Base-by-base conservation (phyloP, 1,284 basidiomycete species). In the Papiliotrema terrestris region DNA sequence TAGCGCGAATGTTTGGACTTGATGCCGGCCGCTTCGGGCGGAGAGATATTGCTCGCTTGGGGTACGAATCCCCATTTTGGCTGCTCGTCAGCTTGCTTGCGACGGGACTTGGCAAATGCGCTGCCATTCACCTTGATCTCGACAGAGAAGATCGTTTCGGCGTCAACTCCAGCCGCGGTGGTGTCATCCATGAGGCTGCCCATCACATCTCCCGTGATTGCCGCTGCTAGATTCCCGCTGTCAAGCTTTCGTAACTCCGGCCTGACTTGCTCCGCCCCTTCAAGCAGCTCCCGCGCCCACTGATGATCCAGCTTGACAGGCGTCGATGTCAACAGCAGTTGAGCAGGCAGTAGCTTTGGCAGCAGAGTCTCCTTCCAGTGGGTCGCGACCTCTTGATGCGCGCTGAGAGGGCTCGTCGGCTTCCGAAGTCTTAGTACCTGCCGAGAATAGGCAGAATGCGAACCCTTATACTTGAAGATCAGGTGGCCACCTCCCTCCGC, bases 51-150 rank as follows among this genome's bases (percentile, higher is more conserved):
- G 61, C 17, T 81, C 60, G 62, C 51, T 25, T 79, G 79, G 6
- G 92, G 91, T 29, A 95, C 75, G 75, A 96, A 95, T 2, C 85
- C 91, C 91, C 92, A 96, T 79, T 96, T 96, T 44, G 92, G 92
- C 92, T 95, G 63, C 29, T 6, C 29, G 11, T 32, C 29, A 32
- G 13, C 23, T 51, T 38, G 45, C 19, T 55, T 13, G 44, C 42
- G 13, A 55, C 19, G 8, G 14, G 4, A 14, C 32, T 36, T 45
- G 22, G 26, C 43, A 45, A n/a, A n/a, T n/a, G 35, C 49, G n/a
- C 17, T 39, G 13, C 25, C 22, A 26, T 45, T 55, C 58, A 89
- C 91, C 83, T 96, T 95, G 75, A 95, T 90, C 76, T 95, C 92
- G 11, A 93, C 81, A 5, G 86, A 83, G 48, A 89, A 75, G 35